Conservation (phyloP, 2,329 filamentous ascomycete species). For the Diplodia seriata region DNA sequence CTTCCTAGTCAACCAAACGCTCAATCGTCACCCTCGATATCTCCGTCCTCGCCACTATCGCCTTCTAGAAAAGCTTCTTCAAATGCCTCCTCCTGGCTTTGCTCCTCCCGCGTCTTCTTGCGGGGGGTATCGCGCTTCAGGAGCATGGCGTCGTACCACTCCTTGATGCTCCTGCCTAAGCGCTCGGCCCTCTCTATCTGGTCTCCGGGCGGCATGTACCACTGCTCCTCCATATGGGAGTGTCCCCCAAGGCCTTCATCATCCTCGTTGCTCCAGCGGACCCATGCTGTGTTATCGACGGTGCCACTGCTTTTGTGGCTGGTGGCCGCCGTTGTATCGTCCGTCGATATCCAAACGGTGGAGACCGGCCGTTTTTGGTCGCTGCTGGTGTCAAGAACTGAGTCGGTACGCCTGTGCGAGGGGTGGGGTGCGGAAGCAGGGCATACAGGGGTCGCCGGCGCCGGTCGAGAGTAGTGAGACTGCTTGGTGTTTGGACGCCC, state of each 20-base stretch:
- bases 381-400: neutral
- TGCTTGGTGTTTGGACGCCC: neutral
- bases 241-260: too few species aligned
- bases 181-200: neutral
- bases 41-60: neutral
- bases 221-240: neutral
- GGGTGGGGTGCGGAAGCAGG: neutral
- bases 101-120: constrained; percentile 1
- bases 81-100: constrained; percentile 19
- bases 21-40: neutral
- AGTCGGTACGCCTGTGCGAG: neutral
- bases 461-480: neutral
- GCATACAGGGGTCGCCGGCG: neutral
- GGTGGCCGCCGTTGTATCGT: neutral
- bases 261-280: too few species aligned
- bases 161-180: constrained; percentile 9
- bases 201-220: neutral
- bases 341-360: neutral
- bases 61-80: constrained; percentile 4
- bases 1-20: neutral
- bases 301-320: neutral
- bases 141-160: constrained; percentile 28
- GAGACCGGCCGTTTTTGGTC: neutral
- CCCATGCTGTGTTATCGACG: too few species aligned
- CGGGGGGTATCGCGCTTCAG: constrained; percentile 14